phyloP scores from a whole-genome alignment of 257 asterid genomes.

The Verbascum thapsus region DNA sequence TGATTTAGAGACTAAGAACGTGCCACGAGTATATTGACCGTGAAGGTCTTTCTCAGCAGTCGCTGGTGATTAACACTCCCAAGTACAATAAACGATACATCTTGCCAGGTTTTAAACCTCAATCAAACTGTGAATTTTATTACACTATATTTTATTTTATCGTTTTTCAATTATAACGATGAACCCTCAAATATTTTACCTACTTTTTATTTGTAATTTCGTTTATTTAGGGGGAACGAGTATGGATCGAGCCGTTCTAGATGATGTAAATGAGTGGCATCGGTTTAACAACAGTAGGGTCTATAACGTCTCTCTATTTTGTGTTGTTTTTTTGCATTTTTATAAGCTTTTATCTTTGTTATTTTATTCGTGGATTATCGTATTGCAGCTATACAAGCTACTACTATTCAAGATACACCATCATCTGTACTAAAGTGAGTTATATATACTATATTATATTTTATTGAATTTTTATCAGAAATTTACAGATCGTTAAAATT shows the following conservation, averaged over 20 bases:
- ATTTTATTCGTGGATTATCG: conserved; percentile 26
- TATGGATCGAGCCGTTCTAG: conserved; percentile 52
- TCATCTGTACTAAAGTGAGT: conserved; percentile 52
- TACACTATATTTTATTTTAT: too few relatives aligned
- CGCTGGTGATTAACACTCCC: conserved; percentile 81
- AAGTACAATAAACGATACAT: conserved; percentile 78
- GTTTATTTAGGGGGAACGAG: conserved; percentile 72
- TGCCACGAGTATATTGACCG: conserved; percentile 83
- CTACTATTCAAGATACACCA: conserved; percentile 64
- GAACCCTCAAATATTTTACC: neutral
- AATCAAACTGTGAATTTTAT: conserved; percentile 9
- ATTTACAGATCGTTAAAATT: conserved; percentile 7
- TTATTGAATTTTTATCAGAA: conserved; percentile 5
- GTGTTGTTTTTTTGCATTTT: neutral
- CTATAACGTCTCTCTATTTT: conserved; percentile 1
- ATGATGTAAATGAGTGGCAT: conserved; percentile 71
- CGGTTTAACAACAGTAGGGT: conserved; percentile 80
- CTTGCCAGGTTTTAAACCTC: conserved; percentile 64
- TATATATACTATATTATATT: conserved; percentile 19
- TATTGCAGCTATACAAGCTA: conserved; percentile 66
- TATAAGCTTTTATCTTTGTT: neutral
- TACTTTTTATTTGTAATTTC: neutral
- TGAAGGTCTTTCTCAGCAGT: conserved; percentile 92
- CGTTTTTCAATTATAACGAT: conserved; percentile 5
- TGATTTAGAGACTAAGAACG: conserved; percentile 76